Evolutionary conservation across 768 basidiomycete species (phyloP).

Genomic region (Auricularia sp.): DNA sequence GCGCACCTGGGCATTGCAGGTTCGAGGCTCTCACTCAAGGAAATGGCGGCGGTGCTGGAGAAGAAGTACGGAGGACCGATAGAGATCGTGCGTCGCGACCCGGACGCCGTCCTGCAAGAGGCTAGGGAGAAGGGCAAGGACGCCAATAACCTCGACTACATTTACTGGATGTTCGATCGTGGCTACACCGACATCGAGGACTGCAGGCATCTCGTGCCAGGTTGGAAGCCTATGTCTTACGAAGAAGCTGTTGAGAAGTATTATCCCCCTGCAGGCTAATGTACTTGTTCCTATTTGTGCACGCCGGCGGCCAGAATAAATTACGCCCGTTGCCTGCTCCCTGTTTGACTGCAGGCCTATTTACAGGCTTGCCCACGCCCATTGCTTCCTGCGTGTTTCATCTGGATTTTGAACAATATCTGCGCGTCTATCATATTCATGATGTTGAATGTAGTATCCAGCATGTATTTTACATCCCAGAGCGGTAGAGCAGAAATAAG

Average conservation of each 20-base stretch:
- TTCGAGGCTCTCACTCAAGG: conserved; percentile 9
- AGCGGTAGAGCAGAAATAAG: neutral
- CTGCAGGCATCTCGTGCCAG: neutral
- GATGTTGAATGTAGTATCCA: no score
- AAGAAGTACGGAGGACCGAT: conserved; percentile 10
- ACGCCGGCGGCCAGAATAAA: no score
- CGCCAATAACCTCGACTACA: neutral
- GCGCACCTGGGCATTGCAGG: neutral
- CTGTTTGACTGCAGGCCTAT: no score
- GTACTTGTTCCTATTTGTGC: no score
- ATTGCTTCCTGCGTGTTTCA: no score
- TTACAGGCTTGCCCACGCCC: no score
- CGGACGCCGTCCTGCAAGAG: neutral
- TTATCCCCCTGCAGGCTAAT: no score
- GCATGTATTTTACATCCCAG: no score
- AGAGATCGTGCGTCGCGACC: conserved; percentile 8
- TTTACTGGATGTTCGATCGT: neutral
- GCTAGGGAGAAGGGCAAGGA: neutral
- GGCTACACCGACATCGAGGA: neutral
- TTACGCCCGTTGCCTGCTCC: no score
- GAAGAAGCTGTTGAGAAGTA: neutral
- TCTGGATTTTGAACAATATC: no score
- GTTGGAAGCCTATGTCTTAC: neutral
- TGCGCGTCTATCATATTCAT: no score
- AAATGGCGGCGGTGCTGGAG: conserved; percentile 11